A percentile compares a stretch with the other conserved stretches of the same genome.
Conservation (phyloP, 129 eudicot species). For the Logfia minima region DNA sequence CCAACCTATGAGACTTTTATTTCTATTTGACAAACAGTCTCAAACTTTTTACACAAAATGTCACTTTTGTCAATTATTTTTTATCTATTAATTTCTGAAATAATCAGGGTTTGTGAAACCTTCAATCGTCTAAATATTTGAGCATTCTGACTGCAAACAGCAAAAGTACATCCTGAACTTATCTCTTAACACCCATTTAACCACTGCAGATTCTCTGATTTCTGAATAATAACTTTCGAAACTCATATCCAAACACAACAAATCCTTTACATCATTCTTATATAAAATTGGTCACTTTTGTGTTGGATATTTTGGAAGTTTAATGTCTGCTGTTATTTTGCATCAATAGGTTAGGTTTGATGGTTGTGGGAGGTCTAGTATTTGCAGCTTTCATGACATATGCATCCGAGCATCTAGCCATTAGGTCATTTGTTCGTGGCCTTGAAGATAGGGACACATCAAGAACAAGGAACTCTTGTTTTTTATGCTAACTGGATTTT, state of each 20-base stretch:
- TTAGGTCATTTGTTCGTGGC: constrained; percentile 66
- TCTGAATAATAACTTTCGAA: background rate
- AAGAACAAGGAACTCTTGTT: constrained; percentile 60
- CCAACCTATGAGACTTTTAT: background rate
- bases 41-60: background rate
- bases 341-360: constrained; percentile 78
- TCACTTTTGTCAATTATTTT: background rate
- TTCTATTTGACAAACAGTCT: background rate
- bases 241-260: background rate
- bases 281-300: background rate
- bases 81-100: background rate
- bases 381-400: constrained; percentile 88
- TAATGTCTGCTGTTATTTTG: constrained; percentile 3
- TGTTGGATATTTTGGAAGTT: background rate
- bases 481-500: constrained; percentile 44
- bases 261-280: background rate
- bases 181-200: too few species aligned
- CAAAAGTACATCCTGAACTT: background rate
- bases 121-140: background rate
- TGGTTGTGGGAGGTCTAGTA: constrained; percentile 73
- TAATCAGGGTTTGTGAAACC: background rate
- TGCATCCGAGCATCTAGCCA: constrained; percentile 86
- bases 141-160: background rate
- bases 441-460: constrained; percentile 69
- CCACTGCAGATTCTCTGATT: background rate